A percentile compares a stretch with the other conserved stretches of the same genome.
Conservation (phyloP, 164 flowering plant species). For the Tetracentron sinense region DNA sequence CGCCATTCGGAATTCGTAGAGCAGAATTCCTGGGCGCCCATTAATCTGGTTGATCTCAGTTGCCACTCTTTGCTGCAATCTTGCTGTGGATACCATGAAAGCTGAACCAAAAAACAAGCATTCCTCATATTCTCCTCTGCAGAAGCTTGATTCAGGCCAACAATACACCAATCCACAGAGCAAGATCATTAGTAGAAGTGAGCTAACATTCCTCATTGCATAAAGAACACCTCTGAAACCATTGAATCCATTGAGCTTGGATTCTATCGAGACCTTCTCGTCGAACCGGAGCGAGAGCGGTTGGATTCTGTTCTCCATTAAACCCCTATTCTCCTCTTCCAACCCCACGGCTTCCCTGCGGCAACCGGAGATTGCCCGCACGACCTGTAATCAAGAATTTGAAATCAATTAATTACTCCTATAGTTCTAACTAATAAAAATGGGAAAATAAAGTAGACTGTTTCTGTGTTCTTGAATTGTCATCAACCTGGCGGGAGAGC, state of each 20-base stretch:
- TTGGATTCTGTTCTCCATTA: constrained; percentile 69
- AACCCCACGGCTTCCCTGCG: constrained; percentile 60
- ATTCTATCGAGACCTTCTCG: constrained; percentile 52
- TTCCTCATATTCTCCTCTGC: constrained; percentile 51
- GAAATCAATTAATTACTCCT: not conserved
- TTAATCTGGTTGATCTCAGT: constrained; percentile 50
- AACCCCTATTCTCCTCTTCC: constrained; percentile 72
- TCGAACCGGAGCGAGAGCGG: constrained; percentile 52
- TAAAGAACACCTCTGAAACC: constrained; percentile 82
- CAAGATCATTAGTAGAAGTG: constrained; percentile 65
- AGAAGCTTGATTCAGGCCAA: constrained; percentile 56
- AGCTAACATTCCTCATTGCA: too few species aligned
- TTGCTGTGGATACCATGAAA: constrained; percentile 63
- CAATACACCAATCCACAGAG: constrained; percentile 67
- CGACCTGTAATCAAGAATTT: constrained; percentile 40
- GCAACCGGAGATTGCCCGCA: constrained; percentile 66
- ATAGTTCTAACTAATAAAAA: not conserved
- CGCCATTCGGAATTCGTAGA: constrained; percentile 62
- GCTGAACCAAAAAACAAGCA: constrained; percentile 66
- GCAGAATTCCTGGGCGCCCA: constrained; percentile 48
- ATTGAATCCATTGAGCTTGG: constrained; percentile 77
- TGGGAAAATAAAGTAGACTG: not conserved
- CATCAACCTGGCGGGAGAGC: constrained; percentile 62
- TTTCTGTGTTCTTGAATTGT: not conserved
- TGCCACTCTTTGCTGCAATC: constrained; percentile 70